Evolutionary conservation across 2,329 filamentous ascomycete genomes (phyloP).

Genomic region (Calonectria leucothoes): DNA sequence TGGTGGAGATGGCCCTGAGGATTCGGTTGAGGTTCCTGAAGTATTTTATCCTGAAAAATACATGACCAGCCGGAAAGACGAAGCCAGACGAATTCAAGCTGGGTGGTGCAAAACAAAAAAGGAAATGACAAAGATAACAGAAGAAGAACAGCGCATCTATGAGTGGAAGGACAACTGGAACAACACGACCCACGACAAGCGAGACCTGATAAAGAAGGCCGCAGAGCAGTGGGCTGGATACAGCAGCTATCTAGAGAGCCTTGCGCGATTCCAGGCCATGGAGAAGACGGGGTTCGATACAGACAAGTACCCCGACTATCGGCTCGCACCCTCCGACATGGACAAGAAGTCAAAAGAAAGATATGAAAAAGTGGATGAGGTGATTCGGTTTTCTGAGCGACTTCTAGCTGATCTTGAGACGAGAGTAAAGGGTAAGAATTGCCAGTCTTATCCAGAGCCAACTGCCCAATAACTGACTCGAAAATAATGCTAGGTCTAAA

Average conservation of each 20-base stretch:
- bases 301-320: slow-evolving; percentile 52
- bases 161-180: slow-evolving; percentile 44
- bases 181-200: slow-evolving; percentile 42
- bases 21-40: slow-evolving; percentile 61
- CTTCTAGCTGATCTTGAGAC: slow-evolving; percentile 49
- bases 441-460: not conserved
- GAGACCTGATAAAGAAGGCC: slow-evolving; percentile 44
- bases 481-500: slow-evolving; percentile 41
- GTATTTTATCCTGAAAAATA: slow-evolving; percentile 68
- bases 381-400: slow-evolving; percentile 47
- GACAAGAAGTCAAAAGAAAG: slow-evolving; percentile 47
- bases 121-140: slow-evolving; percentile 36
- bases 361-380: slow-evolving; percentile 46
- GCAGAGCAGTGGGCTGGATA: slow-evolving; percentile 47
- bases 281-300: slow-evolving; percentile 52
- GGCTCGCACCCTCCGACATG: slow-evolving; percentile 51
- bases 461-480: slow-evolving; percentile 33
- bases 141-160: slow-evolving; percentile 41
- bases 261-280: slow-evolving; percentile 51
- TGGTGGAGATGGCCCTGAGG: slow-evolving; percentile 53
- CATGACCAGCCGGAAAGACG: slow-evolving; percentile 55
- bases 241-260: slow-evolving; percentile 49
- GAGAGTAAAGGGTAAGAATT: slow-evolving; percentile 50
- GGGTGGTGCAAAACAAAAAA: slow-evolving; percentile 49
- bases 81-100: slow-evolving; percentile 58